Evolutionary conservation across 805 yeast species (phyloP).

Genomic region (Candida endomychidarum): DNA sequence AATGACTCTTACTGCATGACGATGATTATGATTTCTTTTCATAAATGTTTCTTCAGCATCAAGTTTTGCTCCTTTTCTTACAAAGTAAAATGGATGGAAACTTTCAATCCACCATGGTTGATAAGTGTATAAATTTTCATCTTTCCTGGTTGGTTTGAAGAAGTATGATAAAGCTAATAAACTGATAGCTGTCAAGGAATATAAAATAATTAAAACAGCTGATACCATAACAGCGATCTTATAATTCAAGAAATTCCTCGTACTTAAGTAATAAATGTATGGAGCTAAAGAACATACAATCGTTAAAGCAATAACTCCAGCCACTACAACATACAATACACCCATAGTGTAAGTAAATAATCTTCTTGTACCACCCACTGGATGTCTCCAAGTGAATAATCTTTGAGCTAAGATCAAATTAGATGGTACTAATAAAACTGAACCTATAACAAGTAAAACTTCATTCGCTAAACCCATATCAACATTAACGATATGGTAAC

Average conservation of each 20-base stretch:
- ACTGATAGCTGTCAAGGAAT: conserved; percentile 51
- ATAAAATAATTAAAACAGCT: conserved; percentile 34
- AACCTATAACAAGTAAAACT: conserved; percentile 55
- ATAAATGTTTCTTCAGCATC: conserved; percentile 47
- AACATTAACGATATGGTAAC: conserved; percentile 43
- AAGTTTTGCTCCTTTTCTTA: conserved; percentile 48
- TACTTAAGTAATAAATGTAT: conserved; percentile 52
- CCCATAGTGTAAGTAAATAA: conserved; percentile 53
- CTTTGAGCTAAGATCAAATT: conserved; percentile 69
- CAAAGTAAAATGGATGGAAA: conserved; percentile 60
- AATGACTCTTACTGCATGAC: conserved; percentile 56
- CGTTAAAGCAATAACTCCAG: conserved; percentile 62
- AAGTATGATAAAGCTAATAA: conserved; percentile 53
- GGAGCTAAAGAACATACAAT: conserved; percentile 63
- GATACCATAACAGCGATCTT: conserved; percentile 52
- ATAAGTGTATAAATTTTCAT: conserved; percentile 54
- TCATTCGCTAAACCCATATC: conserved; percentile 55
- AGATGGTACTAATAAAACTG: conserved; percentile 54
- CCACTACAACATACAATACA: conserved; percentile 50
- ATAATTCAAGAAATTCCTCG: conserved; percentile 47
- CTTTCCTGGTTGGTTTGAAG: conserved; percentile 53
- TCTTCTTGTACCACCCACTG: conserved; percentile 58
- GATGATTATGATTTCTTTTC: conserved; percentile 46
- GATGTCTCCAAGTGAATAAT: conserved; percentile 75
- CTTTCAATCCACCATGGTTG: conserved; percentile 81